Evolutionary conservation across 1,284 basidiomycete species (phyloP), one percentile per base, ranked within the genome.

Genomic region (Xerocomus nothofagi): DNA sequence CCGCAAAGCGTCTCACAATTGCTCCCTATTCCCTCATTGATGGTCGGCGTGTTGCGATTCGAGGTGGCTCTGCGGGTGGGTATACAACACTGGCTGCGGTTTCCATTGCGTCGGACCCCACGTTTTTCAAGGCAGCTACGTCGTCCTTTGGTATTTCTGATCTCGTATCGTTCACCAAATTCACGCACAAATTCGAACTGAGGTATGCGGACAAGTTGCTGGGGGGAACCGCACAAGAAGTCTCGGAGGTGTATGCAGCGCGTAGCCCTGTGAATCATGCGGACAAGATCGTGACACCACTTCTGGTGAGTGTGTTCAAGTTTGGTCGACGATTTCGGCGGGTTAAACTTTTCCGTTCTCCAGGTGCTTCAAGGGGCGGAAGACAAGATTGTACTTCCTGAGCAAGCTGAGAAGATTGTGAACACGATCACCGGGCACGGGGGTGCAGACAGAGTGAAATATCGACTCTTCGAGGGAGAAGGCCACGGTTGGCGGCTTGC

Each of bases 111-210:
- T 67, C 63, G 14, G 76, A 38, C 71, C 80, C 6, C 66, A 29
- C 21, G 3, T 60, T 52, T 37, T 65, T 66, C 55, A 63, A 53
- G 18, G 57, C 66, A 0, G 61, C 57, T 21, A 49, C 54, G 4
- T 77, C 78, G 0, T 65, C 63, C 20, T 87, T 74, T 56, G 84
- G 85, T 0, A 66, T 87, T 18, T 77, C 77, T 0, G 78, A 85
- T 51, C 62, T 87, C 14, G 61, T 61, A 3, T 66, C 68, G 18
- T 70, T 86, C 15, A 72, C 70, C 6, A 65, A 74, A 29, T 75
- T 79, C 49, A 82, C 81, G 1, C 86, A 89, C 68, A 89, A 89
- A 57, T 87, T 86, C 43, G 80, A 85, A 61, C 71, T 75, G 18
- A 67, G 70, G n/a, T 86, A 84, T 54, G 61, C 76, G 53, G 67